Conservation (phyloP, 257 asterid species). For the Apocynum venetum region DNA sequence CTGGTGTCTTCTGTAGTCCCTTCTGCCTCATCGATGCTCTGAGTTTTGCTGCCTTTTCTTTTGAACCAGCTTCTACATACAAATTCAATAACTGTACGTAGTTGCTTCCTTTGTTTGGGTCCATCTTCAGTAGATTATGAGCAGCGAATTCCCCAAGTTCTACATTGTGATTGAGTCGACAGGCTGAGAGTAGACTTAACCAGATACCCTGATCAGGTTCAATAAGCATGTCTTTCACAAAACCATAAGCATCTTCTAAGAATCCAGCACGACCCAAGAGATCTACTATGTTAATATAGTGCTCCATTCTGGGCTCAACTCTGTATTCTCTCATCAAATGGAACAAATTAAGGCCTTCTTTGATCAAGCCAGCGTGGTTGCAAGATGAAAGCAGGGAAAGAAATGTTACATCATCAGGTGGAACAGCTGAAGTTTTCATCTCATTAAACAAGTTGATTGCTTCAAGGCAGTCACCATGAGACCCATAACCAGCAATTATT, state of each 20-base stretch:
- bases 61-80: conserved; percentile 58
- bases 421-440: conserved; percentile 46
- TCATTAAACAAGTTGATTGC: conserved; percentile 53
- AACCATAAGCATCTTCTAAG: conserved; percentile 46
- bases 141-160: conserved; percentile 83
- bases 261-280: conserved; percentile 71
- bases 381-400: conserved; percentile 76
- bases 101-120: conserved; percentile 53
- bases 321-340: conserved; percentile 46
- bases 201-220: conserved; percentile 52
- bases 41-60: conserved; percentile 68
- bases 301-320: conserved; percentile 61
- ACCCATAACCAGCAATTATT: conserved; percentile 79
- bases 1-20: conserved; percentile 68
- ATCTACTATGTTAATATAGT: conserved; percentile 63
- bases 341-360: conserved; percentile 52
- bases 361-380: conserved; percentile 67
- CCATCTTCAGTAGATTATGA: conserved; percentile 47
- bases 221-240: conserved; percentile 49
- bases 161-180: conserved; percentile 54
- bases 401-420: conserved; percentile 73
- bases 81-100: conserved; percentile 62
- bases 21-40: conserved; percentile 59
- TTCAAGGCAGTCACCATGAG: conserved; percentile 59
- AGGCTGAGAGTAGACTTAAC: conserved; percentile 71